Conservation (phyloP, 129 eudicot species). For the Centella asiatica region DNA sequence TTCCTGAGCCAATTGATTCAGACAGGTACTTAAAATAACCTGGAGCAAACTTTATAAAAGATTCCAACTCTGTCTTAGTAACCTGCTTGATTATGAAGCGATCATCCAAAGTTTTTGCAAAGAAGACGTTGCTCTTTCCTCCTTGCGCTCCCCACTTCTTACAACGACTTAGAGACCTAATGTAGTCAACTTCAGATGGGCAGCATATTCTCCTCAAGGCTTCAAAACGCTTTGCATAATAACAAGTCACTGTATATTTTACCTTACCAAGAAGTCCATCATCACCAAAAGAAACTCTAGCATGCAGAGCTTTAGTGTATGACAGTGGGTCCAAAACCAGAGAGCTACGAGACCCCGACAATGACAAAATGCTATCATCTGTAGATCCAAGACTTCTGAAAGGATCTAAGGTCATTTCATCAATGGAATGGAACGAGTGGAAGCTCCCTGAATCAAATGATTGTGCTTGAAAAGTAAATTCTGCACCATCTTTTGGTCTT, state of each 20-base stretch:
- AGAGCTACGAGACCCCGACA: conserved; percentile 52
- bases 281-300: conserved; percentile 55
- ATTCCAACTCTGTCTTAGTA: conserved; percentile 96
- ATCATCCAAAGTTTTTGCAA: conserved; percentile 93
- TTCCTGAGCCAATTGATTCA: conserved; percentile 70
- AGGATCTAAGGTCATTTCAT: conserved; percentile 53
- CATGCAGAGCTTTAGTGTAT: conserved; percentile 64
- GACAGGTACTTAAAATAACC: conserved; percentile 79
- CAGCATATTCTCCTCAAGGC: conserved; percentile 83
- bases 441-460: conserved; percentile 33
- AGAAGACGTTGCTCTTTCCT: conserved; percentile 96
- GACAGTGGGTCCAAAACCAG: conserved; percentile 52
- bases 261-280: conserved; percentile 72
- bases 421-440: conserved; percentile 45
- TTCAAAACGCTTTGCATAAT: conserved; percentile 74
- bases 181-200: conserved; percentile 80
- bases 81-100: conserved; percentile 96
- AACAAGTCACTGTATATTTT: conserved; percentile 74
- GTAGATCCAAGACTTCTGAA: conserved; percentile 42
- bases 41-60: conserved; percentile 86
- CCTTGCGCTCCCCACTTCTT: conserved; percentile 99
- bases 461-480: conserved; percentile 37
- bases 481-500: conserved; percentile 43
- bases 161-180: conserved; percentile 82
- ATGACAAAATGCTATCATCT: conserved; percentile 62